Base-by-base conservation (phyloP, 2,329 filamentous ascomycete genomes). In the Colletotrichum phormii region DNA sequence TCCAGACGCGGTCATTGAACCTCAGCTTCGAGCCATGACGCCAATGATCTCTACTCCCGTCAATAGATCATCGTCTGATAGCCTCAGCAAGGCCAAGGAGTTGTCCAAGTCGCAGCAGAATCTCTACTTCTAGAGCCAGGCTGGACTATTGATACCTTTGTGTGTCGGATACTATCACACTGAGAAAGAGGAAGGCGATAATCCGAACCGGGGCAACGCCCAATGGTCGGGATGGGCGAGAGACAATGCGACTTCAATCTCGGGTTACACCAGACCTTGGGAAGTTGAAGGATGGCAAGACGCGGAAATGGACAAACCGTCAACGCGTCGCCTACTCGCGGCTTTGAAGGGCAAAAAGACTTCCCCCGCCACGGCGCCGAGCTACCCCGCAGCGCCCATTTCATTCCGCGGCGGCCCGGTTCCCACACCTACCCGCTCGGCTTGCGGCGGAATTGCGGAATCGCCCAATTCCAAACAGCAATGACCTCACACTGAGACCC, bases 381-480 rank as follows among this genome's bases (percentile, higher is more conserved):
- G 60, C 66, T 68, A 70, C 70, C 70, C 70, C 70, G 66, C 70
- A 64, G 46, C 22, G 15, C 35, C 18, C 42, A 51, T n/a, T 62
- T 7, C 53, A 69, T 72, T 72, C 69, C 69, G 69, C 64, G 65
- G 69, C 58, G 46, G 66, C 46, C 66, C 66, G 66, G 54, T 62
- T 55, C 49, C 63, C 67, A 67, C 13, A 54, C 42, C 53, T 51
- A 74, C 54, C 74, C 74, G 67, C 74, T 75, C 74, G 74, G 74
- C 64, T 75, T 75, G 71, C 67, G 53, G 53, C 74, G 74, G 74
- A 74, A 72, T 75, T 74, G 26, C 67, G 67, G 66, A 74, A 64
- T 64, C 37, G 26, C 22, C 42, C 54, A 57, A 57, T 35, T 55
- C 54, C 57, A 72, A 55, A 70, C 70, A 64, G 35, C 24, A 24